Evolutionary conservation across 129 eudicot genomes (phyloP).

Genomic region (Oenanthe sinensis): DNA sequence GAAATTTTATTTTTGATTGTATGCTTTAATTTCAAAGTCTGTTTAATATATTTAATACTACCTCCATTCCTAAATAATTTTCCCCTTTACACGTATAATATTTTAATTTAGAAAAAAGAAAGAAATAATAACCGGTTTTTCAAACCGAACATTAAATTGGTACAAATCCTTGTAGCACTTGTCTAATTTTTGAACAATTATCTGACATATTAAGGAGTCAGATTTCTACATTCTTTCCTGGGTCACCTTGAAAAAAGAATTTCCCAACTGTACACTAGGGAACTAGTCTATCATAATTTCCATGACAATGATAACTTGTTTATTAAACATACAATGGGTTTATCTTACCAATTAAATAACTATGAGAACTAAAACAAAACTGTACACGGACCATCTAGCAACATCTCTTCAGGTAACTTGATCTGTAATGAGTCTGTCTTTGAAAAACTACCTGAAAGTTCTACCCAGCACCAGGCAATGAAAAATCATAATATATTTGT

Average conservation of each 20-base stretch:
- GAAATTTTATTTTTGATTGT: not conserved
- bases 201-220: not conserved
- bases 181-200: not conserved
- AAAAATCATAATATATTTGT: not conserved
- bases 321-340: not conserved
- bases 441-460: not conserved
- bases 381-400: slow-evolving; percentile 13
- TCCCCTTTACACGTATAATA: no score
- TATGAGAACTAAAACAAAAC: slow-evolving; percentile 5
- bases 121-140: not conserved
- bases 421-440: slow-evolving; percentile 2
- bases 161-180: not conserved
- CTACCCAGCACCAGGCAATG: not conserved
- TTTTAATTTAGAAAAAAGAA: no score
- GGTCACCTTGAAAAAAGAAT: not conserved
- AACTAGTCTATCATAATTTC: slow-evolving; percentile 5
- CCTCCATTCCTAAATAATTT: no score
- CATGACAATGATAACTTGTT: not conserved
- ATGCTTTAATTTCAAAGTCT: no score
- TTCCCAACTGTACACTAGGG: slow-evolving; percentile 7
- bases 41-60: no score
- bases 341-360: not conserved
- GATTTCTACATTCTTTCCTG: not conserved
- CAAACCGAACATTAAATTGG: not conserved
- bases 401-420: not conserved